A percentile compares a stretch with the other conserved stretches of the same genome.
phyloP scores from a whole-genome alignment of 2,329 filamentous ascomycete genomes.

The Penicillium freii region DNA sequence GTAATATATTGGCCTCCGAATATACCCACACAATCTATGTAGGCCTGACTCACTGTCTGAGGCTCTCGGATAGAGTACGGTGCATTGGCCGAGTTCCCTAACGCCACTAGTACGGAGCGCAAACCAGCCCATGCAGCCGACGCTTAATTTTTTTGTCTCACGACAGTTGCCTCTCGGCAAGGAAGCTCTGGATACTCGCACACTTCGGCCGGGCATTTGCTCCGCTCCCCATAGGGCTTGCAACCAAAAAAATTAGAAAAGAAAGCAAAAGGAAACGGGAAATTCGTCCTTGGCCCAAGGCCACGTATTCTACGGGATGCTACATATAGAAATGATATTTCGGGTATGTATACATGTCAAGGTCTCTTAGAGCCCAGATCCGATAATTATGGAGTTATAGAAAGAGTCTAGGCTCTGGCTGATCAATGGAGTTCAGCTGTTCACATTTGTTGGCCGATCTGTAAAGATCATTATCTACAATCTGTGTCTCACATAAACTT shows the following conservation, averaged over 20 bases:
- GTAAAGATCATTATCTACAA: not conserved
- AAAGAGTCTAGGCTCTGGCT: constrained; percentile 6
- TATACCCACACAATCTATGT: not conserved
- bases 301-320: constrained; percentile 4
- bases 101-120: constrained; percentile 14
- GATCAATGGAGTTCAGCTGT: not conserved
- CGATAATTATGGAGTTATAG: not conserved
- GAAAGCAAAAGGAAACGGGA: too few relatives aligned
- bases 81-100: constrained; percentile 9
- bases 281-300: not conserved
- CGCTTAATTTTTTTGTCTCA: constrained; percentile 8
- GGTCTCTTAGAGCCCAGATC: constrained; percentile 5
- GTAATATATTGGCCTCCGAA: not conserved
- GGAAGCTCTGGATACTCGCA: not conserved
- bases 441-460: not conserved
- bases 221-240: not conserved
- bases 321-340: not conserved
- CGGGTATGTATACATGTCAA: constrained; percentile 2
- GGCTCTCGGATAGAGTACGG: not conserved
- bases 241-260: not conserved
- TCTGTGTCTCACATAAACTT: not conserved
- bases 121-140: constrained; percentile 17
- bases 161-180: constrained; percentile 1
- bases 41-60: not conserved
- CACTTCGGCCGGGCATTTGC: not conserved